Base-by-base conservation (phyloP, 106 monocot species). In the Iris macrosiphon region DNA sequence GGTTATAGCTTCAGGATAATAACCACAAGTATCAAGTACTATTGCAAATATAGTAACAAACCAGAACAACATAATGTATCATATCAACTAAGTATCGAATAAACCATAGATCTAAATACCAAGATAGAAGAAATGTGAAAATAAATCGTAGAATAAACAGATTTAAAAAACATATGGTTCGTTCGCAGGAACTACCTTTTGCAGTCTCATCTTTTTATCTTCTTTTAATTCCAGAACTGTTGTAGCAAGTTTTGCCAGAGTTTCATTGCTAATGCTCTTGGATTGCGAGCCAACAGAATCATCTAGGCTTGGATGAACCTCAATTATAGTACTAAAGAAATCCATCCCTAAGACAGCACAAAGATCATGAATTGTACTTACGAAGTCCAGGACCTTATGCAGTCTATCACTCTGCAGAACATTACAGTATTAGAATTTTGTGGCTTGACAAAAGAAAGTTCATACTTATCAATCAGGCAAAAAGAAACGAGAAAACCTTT, bases 311-410 rank as follows among this genome's bases (percentile, higher is more conserved):
- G 77, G 82, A 72, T 96, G 96, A 55, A 96, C 96, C 61, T 96
- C 96, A 66, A 72, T 80, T 30, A 96, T 67, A 44, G 82, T 90
- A 52, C 86, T 77, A 63, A 66, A 86, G 60, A 96, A 96, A 80
- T 96, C 90, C 76, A 96, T 82, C 19, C 96, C 89, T 39, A 96
- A 49, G 17, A 90, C 96, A 33, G 82, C 82, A 73, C 96, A 96
- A 10, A 96, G 82, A 82, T 87, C 85, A 70, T 90, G 96, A 23
- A 90, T 67, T 34, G 65, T 65, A 69, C 75, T 90, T 27, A 87
- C 86, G 52, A 86, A 86, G 48, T 78, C 77, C 11, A 96, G 79
- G 62, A 90, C 90, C 55, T 75, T 85, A 62, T 77, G 86, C 54
- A 86, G 61, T 40, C 96, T 76, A 31, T 96, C 88, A 61, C 90